Base-by-base conservation (phyloP, 1,139 yeast species). In the Yamadazyma conglobata region DNA sequence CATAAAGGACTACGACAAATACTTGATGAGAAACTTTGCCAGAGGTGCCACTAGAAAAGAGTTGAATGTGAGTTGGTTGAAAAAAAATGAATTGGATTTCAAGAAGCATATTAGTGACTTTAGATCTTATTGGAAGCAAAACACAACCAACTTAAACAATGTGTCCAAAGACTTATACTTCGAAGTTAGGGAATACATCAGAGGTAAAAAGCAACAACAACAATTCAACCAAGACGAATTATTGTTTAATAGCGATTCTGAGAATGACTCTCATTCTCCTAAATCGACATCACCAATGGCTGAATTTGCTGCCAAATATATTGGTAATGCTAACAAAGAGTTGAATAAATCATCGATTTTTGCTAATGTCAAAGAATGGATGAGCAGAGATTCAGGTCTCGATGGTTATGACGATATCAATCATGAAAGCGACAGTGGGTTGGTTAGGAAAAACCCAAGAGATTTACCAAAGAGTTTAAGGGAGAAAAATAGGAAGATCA, bases 1-100 rank as follows among this genome's bases (percentile, higher is more conserved):
- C 48, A 89, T 91, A 46, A 76, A 93, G 47, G 97, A 91, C 60
- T 91, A 91, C 59, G 98, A 91, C 66, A 88, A 89, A 65, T 91
- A 91, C 58, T 68, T 91, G 57, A 84, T 89, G 91, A 77, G 98
- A 55, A 91, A 91, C 60, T 91, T 91, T 60, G 96, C 96, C 9
- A 76, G 98, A 43, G 98, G 98, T 32, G 97, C 96, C 7, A 85
- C 96, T 3, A 75, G 98, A 52, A 87, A 91, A 56, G 98, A 91
- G 52, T 74, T 91, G 48, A 91, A 91, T 54, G 97, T 91, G 15
- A 84, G 95, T 28, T 91, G 98, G 97, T 70, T 91, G 49, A 91
- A 91, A 64, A 91, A 91, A 62, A 91, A 91, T 58, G 98, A 91
- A 61, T 70, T 91, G 45, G 98, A 91, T 44, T 75, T 91, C 59